phyloP scores from a whole-genome alignment of 225 moss, liverwort and hornwort species.

The Takakia lepidozioides region DNA sequence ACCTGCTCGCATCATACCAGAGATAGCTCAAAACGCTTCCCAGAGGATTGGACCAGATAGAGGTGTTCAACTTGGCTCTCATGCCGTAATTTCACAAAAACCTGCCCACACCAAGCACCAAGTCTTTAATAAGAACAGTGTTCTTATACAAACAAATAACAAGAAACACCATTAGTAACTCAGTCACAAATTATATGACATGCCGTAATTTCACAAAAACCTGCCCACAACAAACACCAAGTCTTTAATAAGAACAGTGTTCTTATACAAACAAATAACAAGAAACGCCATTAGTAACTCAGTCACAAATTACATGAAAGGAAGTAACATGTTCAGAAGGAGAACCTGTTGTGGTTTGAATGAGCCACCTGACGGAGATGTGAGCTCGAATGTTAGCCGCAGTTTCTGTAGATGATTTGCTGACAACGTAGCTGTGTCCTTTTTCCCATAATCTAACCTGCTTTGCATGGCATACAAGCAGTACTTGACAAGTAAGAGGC shows the following conservation, averaged over 20 bases:
- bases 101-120: constrained; percentile 18
- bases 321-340: no score
- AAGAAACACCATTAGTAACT: no score
- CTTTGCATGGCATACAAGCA: no score
- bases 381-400: constrained; percentile 52
- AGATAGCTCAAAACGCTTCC: constrained; percentile 47
- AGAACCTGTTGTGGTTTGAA: constrained; percentile 69
- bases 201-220: constrained; percentile 59
- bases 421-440: constrained; percentile 29
- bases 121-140: background rate
- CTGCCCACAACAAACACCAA: constrained; percentile 12
- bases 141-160: no score
- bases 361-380: constrained; percentile 28
- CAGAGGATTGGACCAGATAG: constrained; percentile 32
- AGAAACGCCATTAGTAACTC: no score
- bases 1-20: constrained; percentile 24
- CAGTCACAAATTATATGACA: no score
- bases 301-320: no score
- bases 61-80: constrained; percentile 67
- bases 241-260: background rate
- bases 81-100: constrained; percentile 52
- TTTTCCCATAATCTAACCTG: constrained; percentile 34
- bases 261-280: no score
- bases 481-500: no score
- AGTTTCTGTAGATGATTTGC: constrained; percentile 76